phyloP scores from a whole-genome alignment of 2,329 filamentous ascomycete species.

The Penicillium decumbens region DNA sequence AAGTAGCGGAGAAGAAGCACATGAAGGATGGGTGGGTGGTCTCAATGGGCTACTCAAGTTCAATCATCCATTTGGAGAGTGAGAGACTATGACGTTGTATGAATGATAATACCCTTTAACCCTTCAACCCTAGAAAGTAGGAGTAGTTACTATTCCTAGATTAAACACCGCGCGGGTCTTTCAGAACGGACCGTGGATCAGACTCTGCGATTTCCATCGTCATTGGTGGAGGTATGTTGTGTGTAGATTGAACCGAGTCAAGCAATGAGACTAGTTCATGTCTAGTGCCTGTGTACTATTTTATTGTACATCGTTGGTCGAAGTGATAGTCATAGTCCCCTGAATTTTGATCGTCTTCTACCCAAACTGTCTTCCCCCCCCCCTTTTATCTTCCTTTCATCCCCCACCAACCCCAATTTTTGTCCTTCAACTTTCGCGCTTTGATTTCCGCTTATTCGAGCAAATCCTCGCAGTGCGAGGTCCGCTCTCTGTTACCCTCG shows the following conservation, averaged over 20 bases:
- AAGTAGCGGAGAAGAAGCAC: constrained; percentile 50
- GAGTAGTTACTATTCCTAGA: background rate
- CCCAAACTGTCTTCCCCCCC: constrained; percentile 2
- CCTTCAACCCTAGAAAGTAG: no score
- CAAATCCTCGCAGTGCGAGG: constrained; percentile 26
- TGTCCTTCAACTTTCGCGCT: background rate
- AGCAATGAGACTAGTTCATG: background rate
- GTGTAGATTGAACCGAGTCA: constrained; percentile 18
- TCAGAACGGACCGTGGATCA: constrained; percentile 4
- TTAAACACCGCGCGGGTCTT: background rate
- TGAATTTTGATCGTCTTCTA: constrained; percentile 1
- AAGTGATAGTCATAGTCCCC: background rate
- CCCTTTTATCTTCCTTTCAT: constrained; percentile 10
- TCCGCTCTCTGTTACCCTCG: constrained; percentile 11
- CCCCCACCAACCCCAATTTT: constrained; percentile 5
- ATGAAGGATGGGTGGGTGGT: constrained; percentile 95
- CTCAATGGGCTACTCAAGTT: constrained; percentile 93
- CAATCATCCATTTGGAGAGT: constrained; percentile 89
- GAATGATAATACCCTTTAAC: background rate
- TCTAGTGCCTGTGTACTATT: background rate
- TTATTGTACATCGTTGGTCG: background rate
- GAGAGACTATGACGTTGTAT: constrained; percentile 15
- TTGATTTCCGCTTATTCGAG: constrained; percentile 10
- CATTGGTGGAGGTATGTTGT: constrained; percentile 22
- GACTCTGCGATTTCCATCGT: background rate